phyloP scores from a whole-genome alignment of 2,329 filamentous ascomycete genomes.

The Grosmannia huntii region DNA sequence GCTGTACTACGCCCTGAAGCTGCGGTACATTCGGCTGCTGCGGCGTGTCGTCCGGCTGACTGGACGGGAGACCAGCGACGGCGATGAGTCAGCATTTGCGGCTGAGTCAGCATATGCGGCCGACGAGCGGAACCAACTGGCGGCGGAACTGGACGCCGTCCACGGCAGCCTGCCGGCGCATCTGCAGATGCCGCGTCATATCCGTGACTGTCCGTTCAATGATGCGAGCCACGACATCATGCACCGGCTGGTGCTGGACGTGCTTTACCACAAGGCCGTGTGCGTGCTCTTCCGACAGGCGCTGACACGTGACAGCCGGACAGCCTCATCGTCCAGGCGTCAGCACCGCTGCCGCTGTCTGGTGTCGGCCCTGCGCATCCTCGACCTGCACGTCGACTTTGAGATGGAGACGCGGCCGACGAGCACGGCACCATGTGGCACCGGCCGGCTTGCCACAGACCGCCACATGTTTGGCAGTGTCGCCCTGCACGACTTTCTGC shows the following conservation, averaged over 20 bases:
- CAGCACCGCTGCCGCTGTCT: constrained; percentile 31
- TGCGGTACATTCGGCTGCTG: constrained; percentile 19
- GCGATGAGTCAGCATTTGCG: too few species aligned
- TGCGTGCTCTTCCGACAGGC: constrained; percentile 45
- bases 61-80: too few species aligned
- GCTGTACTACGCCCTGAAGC: constrained; percentile 39
- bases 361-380: constrained; percentile 34
- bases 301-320: constrained; percentile 16
- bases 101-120: too few species aligned
- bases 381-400: constrained; percentile 33
- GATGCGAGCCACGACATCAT: constrained; percentile 34
- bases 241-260: constrained; percentile 36
- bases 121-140: neutral
- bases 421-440: constrained; percentile 11
- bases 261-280: constrained; percentile 39
- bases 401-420: constrained; percentile 34
- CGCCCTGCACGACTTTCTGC: constrained; percentile 46
- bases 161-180: constrained; percentile 3
- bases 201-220: constrained; percentile 19
- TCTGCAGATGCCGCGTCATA: constrained; percentile 10
- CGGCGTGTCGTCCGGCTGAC: constrained; percentile 25
- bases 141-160: constrained; percentile 4
- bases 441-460: constrained; percentile 37
- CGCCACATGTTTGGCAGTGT: constrained; percentile 44
- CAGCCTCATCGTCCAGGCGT: neutral